Conservation (phyloP, 2,329 filamentous ascomycete species). For the Aureobasidium zeae region DNA sequence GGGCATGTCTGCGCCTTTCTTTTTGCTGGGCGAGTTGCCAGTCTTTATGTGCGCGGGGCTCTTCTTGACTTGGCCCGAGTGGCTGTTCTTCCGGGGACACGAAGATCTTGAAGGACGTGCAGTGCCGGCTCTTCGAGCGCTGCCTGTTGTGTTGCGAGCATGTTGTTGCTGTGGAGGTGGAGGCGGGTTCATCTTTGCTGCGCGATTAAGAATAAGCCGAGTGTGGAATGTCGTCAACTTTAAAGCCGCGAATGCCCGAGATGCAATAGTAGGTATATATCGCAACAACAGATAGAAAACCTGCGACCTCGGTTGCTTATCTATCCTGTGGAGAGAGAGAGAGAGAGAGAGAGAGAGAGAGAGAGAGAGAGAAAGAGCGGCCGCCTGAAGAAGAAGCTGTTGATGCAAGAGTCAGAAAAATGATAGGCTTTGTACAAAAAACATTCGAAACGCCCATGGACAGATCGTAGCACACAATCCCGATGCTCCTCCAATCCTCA, state of each 20-base stretch:
- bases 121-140: constrained; percentile 3
- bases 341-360: not conserved
- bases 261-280: not conserved
- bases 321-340: constrained; percentile 1
- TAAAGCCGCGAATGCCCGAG: not conserved
- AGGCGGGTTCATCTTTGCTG: constrained; percentile 9
- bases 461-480: not conserved
- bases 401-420: constrained; percentile 6
- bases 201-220: constrained; percentile 8
- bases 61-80: constrained; percentile 9
- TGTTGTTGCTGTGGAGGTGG: too few species aligned
- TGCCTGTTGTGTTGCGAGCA: constrained; percentile 4
- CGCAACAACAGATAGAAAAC: not conserved
- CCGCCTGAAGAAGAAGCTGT: not conserved
- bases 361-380: not conserved
- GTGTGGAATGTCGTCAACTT: constrained; percentile 7
- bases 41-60: constrained; percentile 1
- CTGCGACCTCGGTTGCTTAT: constrained; percentile 4
- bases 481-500: constrained; percentile 2
- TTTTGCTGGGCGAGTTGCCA: not conserved
- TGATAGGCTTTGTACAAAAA: constrained; percentile 2
- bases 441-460: constrained; percentile 5
- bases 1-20: constrained; percentile 20
- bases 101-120: not conserved
- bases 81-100: constrained; percentile 6